Evolutionary conservation across 169 alveolate genomes (phyloP), one percentile per base, ranked within the genome.

Genomic region (Eimeria maxima): DNA sequence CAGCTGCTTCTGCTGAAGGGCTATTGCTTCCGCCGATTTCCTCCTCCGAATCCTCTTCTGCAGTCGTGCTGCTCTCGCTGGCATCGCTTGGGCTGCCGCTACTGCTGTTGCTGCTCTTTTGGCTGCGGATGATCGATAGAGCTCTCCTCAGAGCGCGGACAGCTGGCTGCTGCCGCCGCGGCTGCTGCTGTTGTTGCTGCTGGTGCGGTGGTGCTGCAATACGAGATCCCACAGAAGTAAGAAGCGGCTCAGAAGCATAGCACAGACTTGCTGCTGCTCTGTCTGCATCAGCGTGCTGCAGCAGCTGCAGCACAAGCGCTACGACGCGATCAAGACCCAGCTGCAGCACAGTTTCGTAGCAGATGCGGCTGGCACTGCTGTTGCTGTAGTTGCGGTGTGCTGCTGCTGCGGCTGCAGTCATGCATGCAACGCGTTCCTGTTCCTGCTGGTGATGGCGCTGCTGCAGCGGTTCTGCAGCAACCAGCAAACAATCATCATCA

Each of bases 201-300:
- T 67, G 71, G 73, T 92, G 95, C 90, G 80, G 89, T n/a, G 76
- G 95, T 24, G 89, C 73, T 38, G 95, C 91, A 33, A 92, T 50
- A n/a, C 63, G 71, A 33, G 91, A 74, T 22, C 73, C 90, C 73
- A 81, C 90, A 22, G 91, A 45, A 13, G 95, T 92, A 16, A 92
- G 71, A 71, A 44, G 95, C 81, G 95, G 95, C 76, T 69, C 87
- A 38, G 92, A 45, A 0, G 95, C 95, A 33, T 92, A 76, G 84
- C 87, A 92, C 22, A 92, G 55, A 42, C 86, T 69, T 45, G 83
- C 95, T 47, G 87, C 83, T 47, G 86, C 95, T 67, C 83, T 55
- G 47, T 81, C 90, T 27, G 90, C 90, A 53, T 81, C 90, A 5
- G 90, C 90, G n/a, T 81, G 90, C 90, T 14, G 69, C 69, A 60